A percentile compares a stretch with the other conserved stretches of the same genome.
phyloP scores from a whole-genome alignment of 2,329 filamentous ascomycete genomes.

The Calonectria ilicicola region DNA sequence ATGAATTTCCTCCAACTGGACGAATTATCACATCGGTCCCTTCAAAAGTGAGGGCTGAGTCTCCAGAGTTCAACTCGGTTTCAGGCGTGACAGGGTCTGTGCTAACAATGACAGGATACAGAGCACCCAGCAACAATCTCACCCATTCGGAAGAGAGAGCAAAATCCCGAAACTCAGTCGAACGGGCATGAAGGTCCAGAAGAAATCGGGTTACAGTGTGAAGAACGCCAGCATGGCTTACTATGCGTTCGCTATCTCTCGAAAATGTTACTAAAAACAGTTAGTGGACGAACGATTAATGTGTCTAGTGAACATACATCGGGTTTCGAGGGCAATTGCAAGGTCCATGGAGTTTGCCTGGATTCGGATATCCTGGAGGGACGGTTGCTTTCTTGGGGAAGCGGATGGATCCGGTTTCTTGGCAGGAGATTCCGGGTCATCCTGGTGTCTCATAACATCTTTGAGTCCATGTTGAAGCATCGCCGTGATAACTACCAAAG shows the following conservation, averaged over 20 bases:
- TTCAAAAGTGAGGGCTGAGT: slow-evolving; percentile 85
- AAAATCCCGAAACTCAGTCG: slow-evolving; percentile 84
- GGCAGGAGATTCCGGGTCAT: slow-evolving; percentile 67
- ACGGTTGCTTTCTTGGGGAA: slow-evolving; percentile 22
- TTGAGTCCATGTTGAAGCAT: slow-evolving; percentile 91
- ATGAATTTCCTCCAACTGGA: slow-evolving; percentile 69
- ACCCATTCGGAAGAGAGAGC: slow-evolving; percentile 83
- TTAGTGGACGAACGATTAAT: slow-evolving; percentile 17
- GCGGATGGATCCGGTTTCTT: slow-evolving; percentile 27
- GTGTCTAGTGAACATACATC: slow-evolving; percentile 56
- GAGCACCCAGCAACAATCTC: slow-evolving; percentile 79
- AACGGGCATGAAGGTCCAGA: slow-evolving; percentile 81
- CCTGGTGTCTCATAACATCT: slow-evolving; percentile 72
- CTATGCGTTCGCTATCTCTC: slow-evolving; percentile 60
- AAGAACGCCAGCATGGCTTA: slow-evolving; percentile 72
- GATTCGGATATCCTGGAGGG: slow-evolving; percentile 43
- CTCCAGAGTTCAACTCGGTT: slow-evolving; percentile 86
- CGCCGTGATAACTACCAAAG: slow-evolving; percentile 81
- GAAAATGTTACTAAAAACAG: slow-evolving; percentile 36
- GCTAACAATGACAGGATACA: slow-evolving; percentile 91
- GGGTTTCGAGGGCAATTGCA: slow-evolving; percentile 67
- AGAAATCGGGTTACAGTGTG: slow-evolving; percentile 84
- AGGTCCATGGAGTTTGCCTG: slow-evolving; percentile 76
- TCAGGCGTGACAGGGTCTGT: slow-evolving; percentile 86
- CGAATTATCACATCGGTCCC: slow-evolving; percentile 87